Evolutionary conservation across 2,329 filamentous ascomycete genomes (phyloP).

Genomic region (Fusarium paranaense): DNA sequence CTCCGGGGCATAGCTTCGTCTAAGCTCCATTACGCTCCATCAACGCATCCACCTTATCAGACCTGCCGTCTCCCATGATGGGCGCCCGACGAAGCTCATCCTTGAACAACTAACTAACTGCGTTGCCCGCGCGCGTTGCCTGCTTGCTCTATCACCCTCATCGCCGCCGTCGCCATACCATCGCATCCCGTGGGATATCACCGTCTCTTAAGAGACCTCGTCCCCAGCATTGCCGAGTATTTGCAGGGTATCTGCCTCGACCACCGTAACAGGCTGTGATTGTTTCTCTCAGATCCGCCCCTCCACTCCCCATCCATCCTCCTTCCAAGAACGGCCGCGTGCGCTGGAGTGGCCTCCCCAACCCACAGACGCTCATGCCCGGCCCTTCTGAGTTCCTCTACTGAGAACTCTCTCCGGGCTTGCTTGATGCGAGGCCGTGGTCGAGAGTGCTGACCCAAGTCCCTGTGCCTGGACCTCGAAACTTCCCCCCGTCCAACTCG

Average conservation of each 20-base stretch:
- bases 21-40: conserved; percentile 41
- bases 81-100: conserved; percentile 36
- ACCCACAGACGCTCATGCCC: conserved; percentile 42
- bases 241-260: conserved; percentile 38
- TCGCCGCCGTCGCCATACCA: neutral
- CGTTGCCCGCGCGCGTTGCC: conserved; percentile 25
- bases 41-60: conserved; percentile 40
- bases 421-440: conserved; percentile 41
- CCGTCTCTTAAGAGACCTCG: conserved; percentile 33
- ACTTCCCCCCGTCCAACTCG: conserved; percentile 48
- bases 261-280: conserved; percentile 41
- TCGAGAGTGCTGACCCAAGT: conserved; percentile 45
- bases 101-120: conserved; percentile 10
- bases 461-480: conserved; percentile 54
- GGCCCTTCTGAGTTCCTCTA: conserved; percentile 39
- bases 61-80: conserved; percentile 33
- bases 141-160: conserved; percentile 5
- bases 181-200: conserved; percentile 29
- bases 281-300: conserved; percentile 43
- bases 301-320: conserved; percentile 50
- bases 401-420: conserved; percentile 47
- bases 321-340: conserved; percentile 63
- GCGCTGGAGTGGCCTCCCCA: conserved; percentile 50
- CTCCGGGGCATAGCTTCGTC: conserved; percentile 44
- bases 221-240: conserved; percentile 37